Base-by-base conservation (phyloP, 345 rosid genomes). In the Limnanthes douglasii region DNA sequence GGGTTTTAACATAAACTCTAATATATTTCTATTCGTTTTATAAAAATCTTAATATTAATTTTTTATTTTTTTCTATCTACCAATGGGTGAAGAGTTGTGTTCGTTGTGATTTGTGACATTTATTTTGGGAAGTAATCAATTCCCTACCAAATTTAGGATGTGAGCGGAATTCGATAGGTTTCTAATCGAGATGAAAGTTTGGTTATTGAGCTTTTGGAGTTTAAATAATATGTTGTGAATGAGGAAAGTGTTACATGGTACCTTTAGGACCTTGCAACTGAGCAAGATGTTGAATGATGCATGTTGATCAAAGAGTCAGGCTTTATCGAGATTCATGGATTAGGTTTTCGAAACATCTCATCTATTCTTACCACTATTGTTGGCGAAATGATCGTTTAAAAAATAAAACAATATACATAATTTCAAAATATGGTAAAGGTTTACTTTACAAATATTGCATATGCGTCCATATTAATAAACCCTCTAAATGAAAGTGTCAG, bases 111-210 rank as follows among this genome's bases (percentile, higher is more conserved):
- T n/a, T n/a, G n/a, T 62, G 68, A 7, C 65, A 59, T 24, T 45
- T 83, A 51, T 74, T 72, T 18, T 85, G 94, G 4, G 94, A 79
- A 16, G 71, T 86, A 14, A 62, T 78, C 43, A 49, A 57, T 7
- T 47, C 49, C 16, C 26, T 51, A 2, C 67, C 6, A 40, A 45
- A 6, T 48, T 35, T 13, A 75, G 94, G 90, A 82, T 57, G 79
- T 75, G 50, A 77, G 90, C 54, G 38, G 69, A 44, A 36, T 82
- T 27, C 75, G 90, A 0, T 59, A 69, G 54, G 85, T 77, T 29
- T 88, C 90, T 3, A 68, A 82, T 62, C 78, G 92, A 3, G 86
- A 86, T 31, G 84, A 81, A 60, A 86, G 94, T 69, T 81, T 86
- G 64, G 51, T 75, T 18, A 60, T 78, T 39, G 94, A 86, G 82